Evolutionary conservation across 441 rosid species (phyloP), one percentile per base, ranked within the genome.

Genomic region (Flueggea neowawraea): DNA sequence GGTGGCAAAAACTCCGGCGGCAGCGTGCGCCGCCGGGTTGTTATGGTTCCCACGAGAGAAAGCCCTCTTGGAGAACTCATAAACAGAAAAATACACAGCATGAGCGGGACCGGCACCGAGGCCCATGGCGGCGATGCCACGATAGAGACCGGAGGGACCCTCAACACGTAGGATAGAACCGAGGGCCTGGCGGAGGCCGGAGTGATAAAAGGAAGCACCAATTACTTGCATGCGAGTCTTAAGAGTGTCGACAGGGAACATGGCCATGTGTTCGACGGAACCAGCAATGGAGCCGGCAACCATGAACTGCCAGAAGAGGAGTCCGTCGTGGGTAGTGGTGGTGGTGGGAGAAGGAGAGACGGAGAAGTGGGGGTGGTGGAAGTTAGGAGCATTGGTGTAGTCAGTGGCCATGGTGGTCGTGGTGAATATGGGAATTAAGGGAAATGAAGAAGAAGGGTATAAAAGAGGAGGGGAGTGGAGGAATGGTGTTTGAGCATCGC

Each of bases 31-130:
- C 12, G 67, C 76, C 10, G 94, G 55, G 69, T 81, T 86, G 54
- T 80, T 75, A 1, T 87, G 92, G 57, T 90, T 78, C 0, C 74
- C 80, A 4, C 80, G 66, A 31, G 98, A 90, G 28, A 92, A 75
- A 53, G 44, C 72, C 77, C 82, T 80, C 75, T 92, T 92, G 4
- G 82, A 84, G 11, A 58, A 58, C 71, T 92, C 96, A 44, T 92
- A 92, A 5, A 92, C 71, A 6, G 97, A 87, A 75, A 92, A 92
- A 59, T 90, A 86, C 17, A 90, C 94, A 31, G 96, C 98, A 61
- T 92, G 98, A 6, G 97, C 97, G 0, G 98, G 98, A 10, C 98
- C 98, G 7, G 98, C 98, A 5, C 96, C 98, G 12, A 92, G 83
- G 3, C 88, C 96, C 96, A 92, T 88, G 51, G 98, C 97, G 52